phyloP scores from a whole-genome alignment of 2,329 filamentous ascomycete genomes.

The Fragosphaeria purpurea region DNA sequence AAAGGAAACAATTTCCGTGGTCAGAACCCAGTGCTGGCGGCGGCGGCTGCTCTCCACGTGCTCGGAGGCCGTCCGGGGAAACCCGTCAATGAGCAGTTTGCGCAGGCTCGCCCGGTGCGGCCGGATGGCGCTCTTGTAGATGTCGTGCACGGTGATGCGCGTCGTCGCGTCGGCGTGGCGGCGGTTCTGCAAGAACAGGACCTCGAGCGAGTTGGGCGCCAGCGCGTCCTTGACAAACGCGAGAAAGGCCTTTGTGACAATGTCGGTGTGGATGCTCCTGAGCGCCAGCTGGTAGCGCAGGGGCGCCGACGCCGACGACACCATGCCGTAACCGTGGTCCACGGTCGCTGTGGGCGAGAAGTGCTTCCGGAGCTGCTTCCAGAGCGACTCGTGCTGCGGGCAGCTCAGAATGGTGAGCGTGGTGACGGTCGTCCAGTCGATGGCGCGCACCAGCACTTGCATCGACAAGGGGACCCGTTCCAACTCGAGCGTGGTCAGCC shows the following conservation, averaged over 20 bases:
- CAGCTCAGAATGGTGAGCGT: slow-evolving; percentile 67
- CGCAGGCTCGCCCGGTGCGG: slow-evolving; percentile 61
- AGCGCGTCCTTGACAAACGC: slow-evolving; percentile 68
- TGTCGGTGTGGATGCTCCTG: slow-evolving; percentile 67
- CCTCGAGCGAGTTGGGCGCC: slow-evolving; percentile 69
- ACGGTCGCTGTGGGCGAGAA: slow-evolving; percentile 37
- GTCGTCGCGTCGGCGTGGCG: slow-evolving; percentile 36
- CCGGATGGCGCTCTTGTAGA: slow-evolving; percentile 60
- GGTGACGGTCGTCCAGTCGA: slow-evolving; percentile 66
- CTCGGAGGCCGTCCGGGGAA: slow-evolving; percentile 34
- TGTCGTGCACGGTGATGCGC: slow-evolving; percentile 55
- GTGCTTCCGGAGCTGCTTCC: slow-evolving; percentile 58
- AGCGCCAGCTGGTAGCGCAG: slow-evolving; percentile 54
- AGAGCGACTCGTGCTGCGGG: slow-evolving; percentile 61
- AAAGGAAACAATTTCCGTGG: slow-evolving; percentile 58
- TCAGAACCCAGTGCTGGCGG: slow-evolving; percentile 63
- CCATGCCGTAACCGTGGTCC: slow-evolving; percentile 15
- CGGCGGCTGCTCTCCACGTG: slow-evolving; percentile 27
- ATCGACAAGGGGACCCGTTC: slow-evolving; percentile 67
- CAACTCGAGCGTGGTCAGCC: slow-evolving; percentile 62
- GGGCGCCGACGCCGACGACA: slow-evolving; percentile 1
- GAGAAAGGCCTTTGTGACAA: slow-evolving; percentile 57
- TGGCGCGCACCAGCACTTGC: slow-evolving; percentile 55
- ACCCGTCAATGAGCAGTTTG: slow-evolving; percentile 66
- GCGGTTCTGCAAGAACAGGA: slow-evolving; percentile 64